A percentile compares a stretch with the other conserved stretches of the same genome.
Evolutionary conservation across 2,329 filamentous ascomycete species (phyloP).

Genomic region (Claviceps maximensis): DNA sequence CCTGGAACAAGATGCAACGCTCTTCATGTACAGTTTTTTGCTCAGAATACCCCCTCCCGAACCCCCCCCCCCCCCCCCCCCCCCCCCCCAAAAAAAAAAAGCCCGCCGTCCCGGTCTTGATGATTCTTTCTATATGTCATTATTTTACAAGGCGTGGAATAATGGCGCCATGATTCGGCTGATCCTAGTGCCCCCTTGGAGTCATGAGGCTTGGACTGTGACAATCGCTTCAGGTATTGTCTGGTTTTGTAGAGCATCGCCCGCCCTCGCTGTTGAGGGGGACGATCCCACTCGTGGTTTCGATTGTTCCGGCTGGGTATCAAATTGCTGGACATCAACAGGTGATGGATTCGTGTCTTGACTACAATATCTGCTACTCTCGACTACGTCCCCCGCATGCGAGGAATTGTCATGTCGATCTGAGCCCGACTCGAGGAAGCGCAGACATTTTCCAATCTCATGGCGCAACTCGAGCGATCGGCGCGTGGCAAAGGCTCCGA

Average conservation of each 20-base stretch:
- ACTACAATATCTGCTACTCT: no score
- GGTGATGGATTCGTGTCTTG: background rate
- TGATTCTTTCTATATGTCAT: background rate
- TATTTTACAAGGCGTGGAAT: background rate
- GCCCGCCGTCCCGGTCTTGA: no score
- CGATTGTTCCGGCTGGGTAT: background rate
- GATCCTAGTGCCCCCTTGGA: background rate
- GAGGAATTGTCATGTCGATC: background rate
- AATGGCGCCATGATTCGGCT: background rate
- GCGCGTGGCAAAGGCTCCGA: constrained; percentile 12
- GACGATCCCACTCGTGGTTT: background rate
- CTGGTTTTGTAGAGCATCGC: background rate
- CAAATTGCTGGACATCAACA: background rate
- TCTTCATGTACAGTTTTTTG: no score
- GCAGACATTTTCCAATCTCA: constrained; percentile 9
- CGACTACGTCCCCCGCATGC: background rate
- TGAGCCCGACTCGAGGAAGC: constrained; percentile 3
- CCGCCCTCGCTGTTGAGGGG: background rate
- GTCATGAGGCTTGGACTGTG: background rate
- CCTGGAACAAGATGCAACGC: no score
- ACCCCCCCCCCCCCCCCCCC: no score
- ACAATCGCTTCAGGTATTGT: background rate
- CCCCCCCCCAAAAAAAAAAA: no score
- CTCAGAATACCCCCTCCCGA: no score
- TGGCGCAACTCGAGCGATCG: constrained; percentile 11